These are phyloP conservation scores for Metschnikowia sp. DNA, from an alignment of 805 yeast species.

Conservation along the genomic window DNA sequence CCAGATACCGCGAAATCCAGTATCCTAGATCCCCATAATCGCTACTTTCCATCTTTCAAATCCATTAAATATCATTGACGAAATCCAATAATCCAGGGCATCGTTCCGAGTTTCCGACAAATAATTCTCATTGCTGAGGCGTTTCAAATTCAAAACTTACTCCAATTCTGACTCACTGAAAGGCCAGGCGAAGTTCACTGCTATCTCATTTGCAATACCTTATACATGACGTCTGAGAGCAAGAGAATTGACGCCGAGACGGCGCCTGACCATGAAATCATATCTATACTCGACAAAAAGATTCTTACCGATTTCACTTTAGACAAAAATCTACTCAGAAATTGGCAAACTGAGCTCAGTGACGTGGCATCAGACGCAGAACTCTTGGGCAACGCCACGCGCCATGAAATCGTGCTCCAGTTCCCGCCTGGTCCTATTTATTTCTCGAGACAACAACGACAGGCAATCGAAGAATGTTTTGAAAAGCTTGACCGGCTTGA, in stretches of 20 bases:
- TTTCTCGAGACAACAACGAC: conserved; percentile 6
- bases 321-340: conserved; percentile 26
- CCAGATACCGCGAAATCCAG: too few species aligned
- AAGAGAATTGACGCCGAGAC: background rate
- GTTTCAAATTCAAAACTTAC: too few species aligned
- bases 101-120: too few species aligned
- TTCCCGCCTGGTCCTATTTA: conserved; percentile 7
- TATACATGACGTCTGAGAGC: background rate
- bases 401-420: conserved; percentile 26
- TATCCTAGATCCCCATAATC: too few species aligned
- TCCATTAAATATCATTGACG: too few species aligned
- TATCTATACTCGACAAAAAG: background rate
- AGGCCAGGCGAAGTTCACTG: too few species aligned
- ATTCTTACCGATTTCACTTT: conserved; percentile 24
- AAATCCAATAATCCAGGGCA: too few species aligned
- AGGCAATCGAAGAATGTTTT: conserved; percentile 17
- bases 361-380: conserved; percentile 23
- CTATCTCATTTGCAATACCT: too few species aligned
- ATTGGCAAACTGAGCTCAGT: conserved; percentile 37
- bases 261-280: conserved; percentile 1
- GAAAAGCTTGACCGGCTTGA: conserved; percentile 12
- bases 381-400: conserved; percentile 18
- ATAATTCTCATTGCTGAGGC: too few species aligned
- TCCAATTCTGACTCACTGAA: too few species aligned
- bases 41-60: too few species aligned